Evolutionary conservation across 1,139 yeast species (phyloP).

Genomic region (Cylindricascospora bacillispora): DNA sequence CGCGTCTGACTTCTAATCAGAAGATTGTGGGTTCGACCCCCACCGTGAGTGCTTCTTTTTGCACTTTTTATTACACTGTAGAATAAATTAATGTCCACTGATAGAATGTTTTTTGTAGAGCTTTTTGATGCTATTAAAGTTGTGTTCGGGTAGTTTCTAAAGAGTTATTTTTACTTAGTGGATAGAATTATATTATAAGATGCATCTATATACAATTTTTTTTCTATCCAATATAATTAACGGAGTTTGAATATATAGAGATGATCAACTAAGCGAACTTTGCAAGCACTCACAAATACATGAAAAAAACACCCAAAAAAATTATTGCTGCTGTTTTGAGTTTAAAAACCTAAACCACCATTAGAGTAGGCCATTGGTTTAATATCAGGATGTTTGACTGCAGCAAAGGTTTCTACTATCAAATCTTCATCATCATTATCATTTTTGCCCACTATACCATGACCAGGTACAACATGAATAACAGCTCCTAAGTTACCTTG

Average conservation of each 20-base stretch:
- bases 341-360: slow-evolving; percentile 26
- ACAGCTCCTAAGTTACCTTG: slow-evolving; percentile 89
- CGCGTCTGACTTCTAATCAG: slow-evolving; percentile 51
- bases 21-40: slow-evolving; percentile 51
- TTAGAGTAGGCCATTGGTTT: slow-evolving; percentile 96
- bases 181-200: too few relatives aligned
- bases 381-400: slow-evolving; percentile 81
- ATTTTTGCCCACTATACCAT: slow-evolving; percentile 17
- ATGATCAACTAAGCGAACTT: too few relatives aligned
- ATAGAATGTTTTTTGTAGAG: too few relatives aligned
- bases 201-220: too few relatives aligned
- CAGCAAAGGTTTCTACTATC: slow-evolving; percentile 49
- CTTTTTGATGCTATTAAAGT: too few relatives aligned
- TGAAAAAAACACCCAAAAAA: too few relatives aligned
- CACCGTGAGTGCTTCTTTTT: slow-evolving; percentile 35
- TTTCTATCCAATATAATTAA: too few relatives aligned
- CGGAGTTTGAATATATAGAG: too few relatives aligned
- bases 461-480: slow-evolving; percentile 39
- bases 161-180: too few relatives aligned
- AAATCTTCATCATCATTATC: slow-evolving; percentile 44
- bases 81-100: too few relatives aligned
- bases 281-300: too few relatives aligned
- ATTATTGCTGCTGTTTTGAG: neutral
- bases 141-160: too few relatives aligned
- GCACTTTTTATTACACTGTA: neutral